Evolutionary conservation across 2,329 filamentous ascomycete species (phyloP).

Genomic region (Fusarium chuoi): DNA sequence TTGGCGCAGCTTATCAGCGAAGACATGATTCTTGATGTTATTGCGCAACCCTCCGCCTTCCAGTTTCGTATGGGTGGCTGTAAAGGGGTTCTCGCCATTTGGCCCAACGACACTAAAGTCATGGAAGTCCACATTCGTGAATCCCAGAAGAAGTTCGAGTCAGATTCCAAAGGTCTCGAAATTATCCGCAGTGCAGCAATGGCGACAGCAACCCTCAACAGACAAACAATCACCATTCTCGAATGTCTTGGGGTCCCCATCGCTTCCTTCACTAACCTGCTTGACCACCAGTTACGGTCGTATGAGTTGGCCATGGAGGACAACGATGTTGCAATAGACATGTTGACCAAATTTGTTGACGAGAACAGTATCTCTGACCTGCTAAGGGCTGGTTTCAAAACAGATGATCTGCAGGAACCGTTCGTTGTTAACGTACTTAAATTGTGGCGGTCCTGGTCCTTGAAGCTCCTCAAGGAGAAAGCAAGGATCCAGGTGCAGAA

Average conservation of each 20-base stretch:
- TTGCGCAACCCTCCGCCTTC: constrained; percentile 78
- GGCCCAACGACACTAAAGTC: constrained; percentile 72
- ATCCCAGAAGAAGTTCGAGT: constrained; percentile 88
- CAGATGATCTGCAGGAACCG: constrained; percentile 70
- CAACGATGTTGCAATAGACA: constrained; percentile 69
- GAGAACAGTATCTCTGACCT: constrained; percentile 87
- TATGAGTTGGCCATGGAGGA: constrained; percentile 78
- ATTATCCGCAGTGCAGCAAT: constrained; percentile 84
- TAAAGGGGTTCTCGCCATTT: constrained; percentile 87
- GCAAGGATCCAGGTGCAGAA: constrained; percentile 83
- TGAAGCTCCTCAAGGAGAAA: constrained; percentile 93
- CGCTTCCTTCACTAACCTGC: constrained; percentile 72
- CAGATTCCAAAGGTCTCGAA: constrained; percentile 78
- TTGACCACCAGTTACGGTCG: constrained; percentile 72
- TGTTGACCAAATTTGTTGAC: constrained; percentile 82
- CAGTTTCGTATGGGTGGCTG: constrained; percentile 93
- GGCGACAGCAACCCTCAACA: constrained; percentile 83
- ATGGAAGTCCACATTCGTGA: constrained; percentile 80
- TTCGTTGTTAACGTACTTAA: constrained; percentile 83
- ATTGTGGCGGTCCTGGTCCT: constrained; percentile 88
- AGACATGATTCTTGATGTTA: constrained; percentile 71
- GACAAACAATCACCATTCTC: constrained; percentile 89
- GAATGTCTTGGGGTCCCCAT: constrained; percentile 79
- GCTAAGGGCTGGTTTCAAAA: constrained; percentile 83
- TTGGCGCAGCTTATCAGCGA: constrained; percentile 78